Percentiles rank a stretch among this genome's conserved stretches.
phyloP scores from a whole-genome alignment of 2,329 filamentous ascomycete genomes.

The Fusarium newnesense region DNA sequence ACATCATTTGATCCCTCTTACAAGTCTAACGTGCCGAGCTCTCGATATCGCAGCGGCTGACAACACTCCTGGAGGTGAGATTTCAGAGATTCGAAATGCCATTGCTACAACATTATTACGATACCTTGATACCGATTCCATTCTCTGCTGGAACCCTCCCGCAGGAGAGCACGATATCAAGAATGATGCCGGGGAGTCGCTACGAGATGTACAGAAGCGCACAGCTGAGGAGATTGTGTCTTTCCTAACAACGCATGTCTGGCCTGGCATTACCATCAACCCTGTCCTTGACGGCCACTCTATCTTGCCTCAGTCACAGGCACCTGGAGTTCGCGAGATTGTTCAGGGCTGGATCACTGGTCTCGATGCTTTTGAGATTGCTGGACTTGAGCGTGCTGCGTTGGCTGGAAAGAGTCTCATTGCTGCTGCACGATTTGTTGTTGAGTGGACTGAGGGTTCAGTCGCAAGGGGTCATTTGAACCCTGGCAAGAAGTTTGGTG shows the following conservation, averaged over 20 bases:
- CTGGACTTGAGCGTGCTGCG: constrained; percentile 84
- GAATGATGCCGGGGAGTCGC: constrained; percentile 63
- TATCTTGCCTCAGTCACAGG: constrained; percentile 81
- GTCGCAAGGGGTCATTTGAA: constrained; percentile 57
- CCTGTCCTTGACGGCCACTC: constrained; percentile 83
- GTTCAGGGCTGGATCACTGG: constrained; percentile 81
- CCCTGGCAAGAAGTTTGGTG: constrained; percentile 67
- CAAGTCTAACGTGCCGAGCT: constrained; percentile 84
- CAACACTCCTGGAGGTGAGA: constrained; percentile 38
- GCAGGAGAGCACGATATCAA: constrained; percentile 59
- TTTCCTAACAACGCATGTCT: constrained; percentile 77
- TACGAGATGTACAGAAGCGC: constrained; percentile 78
- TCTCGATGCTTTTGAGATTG: constrained; percentile 82
- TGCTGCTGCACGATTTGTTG: constrained; percentile 78
- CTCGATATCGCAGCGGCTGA: constrained; percentile 83
- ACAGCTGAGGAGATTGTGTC: constrained; percentile 76
- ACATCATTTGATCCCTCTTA: constrained; percentile 90
- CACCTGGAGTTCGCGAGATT: constrained; percentile 77
- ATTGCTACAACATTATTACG: constrained; percentile 78
- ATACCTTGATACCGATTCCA: constrained; percentile 90
- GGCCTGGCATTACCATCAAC: constrained; percentile 82
- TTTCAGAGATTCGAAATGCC: constrained; percentile 67
- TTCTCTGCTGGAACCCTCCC: constrained; percentile 85
- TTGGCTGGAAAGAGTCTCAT: constrained; percentile 90
- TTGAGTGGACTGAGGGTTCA: constrained; percentile 87